These are phyloP conservation scores for Daedaleopsis nitida DNA, from an alignment of 768 basidiomycete genomes.

Conservation along the genomic window DNA sequence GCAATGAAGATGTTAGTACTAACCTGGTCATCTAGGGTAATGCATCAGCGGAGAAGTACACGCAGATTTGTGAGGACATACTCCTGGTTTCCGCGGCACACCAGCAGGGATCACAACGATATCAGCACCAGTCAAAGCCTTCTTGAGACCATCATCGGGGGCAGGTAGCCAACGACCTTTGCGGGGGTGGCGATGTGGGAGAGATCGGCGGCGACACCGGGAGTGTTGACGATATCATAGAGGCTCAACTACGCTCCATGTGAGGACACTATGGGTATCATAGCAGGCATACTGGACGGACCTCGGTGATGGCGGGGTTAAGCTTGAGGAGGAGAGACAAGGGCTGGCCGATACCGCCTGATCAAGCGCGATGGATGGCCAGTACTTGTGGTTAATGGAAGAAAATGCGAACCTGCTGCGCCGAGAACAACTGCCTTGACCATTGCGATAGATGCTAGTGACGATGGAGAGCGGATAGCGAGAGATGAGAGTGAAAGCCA, in stretches of 20 bases:
- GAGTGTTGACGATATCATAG: slow-evolving; percentile 97
- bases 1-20: slow-evolving; percentile 14
- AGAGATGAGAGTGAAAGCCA: slow-evolving; percentile 11
- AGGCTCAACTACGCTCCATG: slow-evolving; percentile 63
- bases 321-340: slow-evolving; percentile 89
- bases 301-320: slow-evolving; percentile 81
- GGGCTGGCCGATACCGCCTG: slow-evolving; percentile 97
- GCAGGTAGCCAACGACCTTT: slow-evolving; percentile 79
- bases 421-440: slow-evolving; percentile 94
- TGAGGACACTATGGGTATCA: not conserved
- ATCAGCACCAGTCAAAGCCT: slow-evolving; percentile 82
- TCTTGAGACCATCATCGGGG: slow-evolving; percentile 81
- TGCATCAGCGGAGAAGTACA: slow-evolving; percentile 4
- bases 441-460: slow-evolving; percentile 36
- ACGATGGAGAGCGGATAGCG: slow-evolving; percentile 8
- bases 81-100: slow-evolving; percentile 92
- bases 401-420: slow-evolving; percentile 69
- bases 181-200: slow-evolving; percentile 91
- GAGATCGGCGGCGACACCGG: slow-evolving; percentile 94
- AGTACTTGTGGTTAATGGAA: not conserved
- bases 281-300: slow-evolving; percentile 28
- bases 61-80: slow-evolving; percentile 41
- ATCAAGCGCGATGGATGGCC: slow-evolving; percentile 11
- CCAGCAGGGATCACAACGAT: slow-evolving; percentile 96
- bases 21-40: slow-evolving; percentile 52